Evolutionary conservation across 2,329 filamentous ascomycete species (phyloP).

Genomic region (Beauveria asiatica): DNA sequence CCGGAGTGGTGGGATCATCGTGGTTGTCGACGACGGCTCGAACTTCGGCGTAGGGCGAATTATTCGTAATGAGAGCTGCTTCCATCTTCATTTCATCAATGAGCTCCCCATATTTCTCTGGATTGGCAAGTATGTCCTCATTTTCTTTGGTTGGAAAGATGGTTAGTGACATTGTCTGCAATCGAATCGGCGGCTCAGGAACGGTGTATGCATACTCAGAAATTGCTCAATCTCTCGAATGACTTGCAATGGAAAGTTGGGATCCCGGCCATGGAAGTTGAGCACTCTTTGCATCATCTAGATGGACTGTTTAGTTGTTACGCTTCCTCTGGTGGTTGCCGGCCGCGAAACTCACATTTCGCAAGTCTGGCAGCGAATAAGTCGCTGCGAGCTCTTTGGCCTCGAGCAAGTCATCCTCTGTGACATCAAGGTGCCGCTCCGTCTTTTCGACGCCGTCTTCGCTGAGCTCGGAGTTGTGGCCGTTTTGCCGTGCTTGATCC

Average conservation of each 20-base stretch:
- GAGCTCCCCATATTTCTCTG: constrained; percentile 19
- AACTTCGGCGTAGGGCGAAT: constrained; percentile 33
- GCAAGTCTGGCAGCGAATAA: constrained; percentile 26
- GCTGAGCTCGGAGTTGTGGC: neutral
- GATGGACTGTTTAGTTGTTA: neutral
- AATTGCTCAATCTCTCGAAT: constrained; percentile 30
- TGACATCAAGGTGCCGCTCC: constrained; percentile 24
- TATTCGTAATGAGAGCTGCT: constrained; percentile 24
- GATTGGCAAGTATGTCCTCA: constrained; percentile 15
- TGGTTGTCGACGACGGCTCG: constrained; percentile 35
- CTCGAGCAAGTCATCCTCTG: constrained; percentile 36
- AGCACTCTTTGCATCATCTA: constrained; percentile 28
- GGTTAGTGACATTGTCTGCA: neutral
- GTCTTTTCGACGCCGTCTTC: neutral
- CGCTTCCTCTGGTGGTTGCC: too few relatives aligned
- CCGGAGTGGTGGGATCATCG: constrained; percentile 31
- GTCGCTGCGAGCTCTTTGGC: constrained; percentile 29
- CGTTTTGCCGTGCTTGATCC: neutral
- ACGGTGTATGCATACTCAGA: constrained; percentile 19
- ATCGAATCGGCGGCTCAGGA: neutral
- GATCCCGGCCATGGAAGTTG: constrained; percentile 27
- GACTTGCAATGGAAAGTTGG: constrained; percentile 28
- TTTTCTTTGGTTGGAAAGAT: neutral
- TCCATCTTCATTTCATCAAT: constrained; percentile 25
- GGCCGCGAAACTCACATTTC: constrained; percentile 17